Conservation (phyloP, 306 rosid genomes). For the Castanopsis chinensis region DNA sequence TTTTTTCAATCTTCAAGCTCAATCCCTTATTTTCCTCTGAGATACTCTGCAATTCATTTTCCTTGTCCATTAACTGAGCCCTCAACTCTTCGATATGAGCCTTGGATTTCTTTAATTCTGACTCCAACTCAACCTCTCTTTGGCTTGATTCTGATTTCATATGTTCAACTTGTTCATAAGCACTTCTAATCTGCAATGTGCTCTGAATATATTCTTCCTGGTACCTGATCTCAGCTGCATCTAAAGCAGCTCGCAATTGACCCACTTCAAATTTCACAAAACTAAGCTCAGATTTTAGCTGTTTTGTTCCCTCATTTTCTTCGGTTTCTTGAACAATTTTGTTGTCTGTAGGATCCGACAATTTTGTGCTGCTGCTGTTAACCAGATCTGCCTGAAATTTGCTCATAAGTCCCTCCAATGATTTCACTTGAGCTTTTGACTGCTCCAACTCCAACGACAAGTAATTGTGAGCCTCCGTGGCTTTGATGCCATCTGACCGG, state of each 20-base stretch:
- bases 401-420: slow-evolving; percentile 63
- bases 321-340: slow-evolving; percentile 28
- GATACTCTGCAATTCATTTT: slow-evolving; percentile 46
- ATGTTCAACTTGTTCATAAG: slow-evolving; percentile 64
- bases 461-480: slow-evolving; percentile 45
- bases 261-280: slow-evolving; percentile 57
- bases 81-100: slow-evolving; percentile 56
- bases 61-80: slow-evolving; percentile 51
- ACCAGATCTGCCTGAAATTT: slow-evolving; percentile 51
- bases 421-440: slow-evolving; percentile 57
- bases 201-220: slow-evolving; percentile 81
- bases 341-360: slow-evolving; percentile 27
- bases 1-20: slow-evolving; percentile 26
- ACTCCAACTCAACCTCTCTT: slow-evolving; percentile 50
- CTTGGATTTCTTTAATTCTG: slow-evolving; percentile 50
- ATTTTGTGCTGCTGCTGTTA: slow-evolving; percentile 20
- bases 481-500: slow-evolving; percentile 46
- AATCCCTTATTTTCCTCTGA: slow-evolving; percentile 44
- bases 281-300: slow-evolving; percentile 53
- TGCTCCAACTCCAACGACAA: slow-evolving; percentile 67
- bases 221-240: slow-evolving; percentile 69
- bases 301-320: slow-evolving; percentile 43
- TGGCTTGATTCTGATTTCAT: slow-evolving; percentile 53
- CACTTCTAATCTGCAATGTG: slow-evolving; percentile 76
- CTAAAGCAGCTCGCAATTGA: slow-evolving; percentile 66